Base-by-base conservation (phyloP, 192 early-diverging fungal genomes). In the Entomortierella chlamydospora region DNA sequence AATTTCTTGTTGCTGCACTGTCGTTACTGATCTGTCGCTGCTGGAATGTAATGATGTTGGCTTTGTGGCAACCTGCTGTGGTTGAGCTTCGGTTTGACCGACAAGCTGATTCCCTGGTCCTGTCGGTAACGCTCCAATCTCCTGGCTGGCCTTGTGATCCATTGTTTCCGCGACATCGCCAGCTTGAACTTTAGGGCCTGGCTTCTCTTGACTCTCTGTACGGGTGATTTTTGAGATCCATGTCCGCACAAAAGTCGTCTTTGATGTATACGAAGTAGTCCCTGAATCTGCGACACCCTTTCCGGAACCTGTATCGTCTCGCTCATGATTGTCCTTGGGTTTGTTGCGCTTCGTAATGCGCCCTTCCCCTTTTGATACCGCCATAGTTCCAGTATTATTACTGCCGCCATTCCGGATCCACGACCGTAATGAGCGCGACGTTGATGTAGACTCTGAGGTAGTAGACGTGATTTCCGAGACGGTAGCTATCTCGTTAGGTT, bases 191-290 rank as follows among this genome's bases (percentile, higher is more conserved):
- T 54, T 57, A 18, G 41, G 20, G 30, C 20, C 12, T 18, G 31
- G 49, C 6, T 42, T 47, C 2, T 43, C 47, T 0, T 60, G 29
- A n/a, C 18, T n/a, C 8, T 60, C 60, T 9, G 59, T 42, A 7
- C 53, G 71, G 12, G 20, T 49, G 11, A 73, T 34, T 55, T 33
- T 73, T 28, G 71, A 73, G 12, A 73, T 65, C 71, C 71, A 73
- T 7, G 71, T 57, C 56, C 55, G 41, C 6, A 64, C 39, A 28
- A 54, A 47, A 11, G 54, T 65, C 10, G 72, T 42, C 34, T 61
- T 76, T 23, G 73, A 68, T 0, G 68, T 52, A 23, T 54, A 34
- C 0, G 64, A 61, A 11, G 65, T 68, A 4, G 51, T 57, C 2
- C 54, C 28, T 30, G 53, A 53, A 22, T 50, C 29, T 15, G 61